A percentile compares a stretch with the other conserved stretches of the same genome.
Conservation (phyloP, 225 moss, liverwort and hornwort genomes). For the Straminergon stramineum region DNA sequence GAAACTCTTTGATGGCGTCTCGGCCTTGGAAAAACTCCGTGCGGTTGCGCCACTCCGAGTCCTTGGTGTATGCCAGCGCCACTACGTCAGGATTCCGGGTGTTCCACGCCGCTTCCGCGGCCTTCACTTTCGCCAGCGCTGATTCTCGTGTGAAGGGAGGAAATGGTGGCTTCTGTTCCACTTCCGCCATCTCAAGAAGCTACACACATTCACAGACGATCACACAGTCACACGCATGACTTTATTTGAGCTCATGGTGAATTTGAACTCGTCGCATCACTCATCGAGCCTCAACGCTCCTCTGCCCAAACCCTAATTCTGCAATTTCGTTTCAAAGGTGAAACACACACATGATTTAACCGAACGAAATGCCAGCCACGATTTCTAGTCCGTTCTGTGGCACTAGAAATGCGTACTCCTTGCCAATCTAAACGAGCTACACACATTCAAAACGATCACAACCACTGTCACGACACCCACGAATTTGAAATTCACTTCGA, state of each 20-base stretch:
- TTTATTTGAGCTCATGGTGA: background rate
- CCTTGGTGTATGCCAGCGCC: constrained; percentile 66
- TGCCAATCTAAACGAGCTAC: background rate
- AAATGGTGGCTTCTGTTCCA: constrained; percentile 26
- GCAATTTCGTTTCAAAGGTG: background rate
- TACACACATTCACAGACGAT: background rate
- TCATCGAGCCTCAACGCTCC: background rate
- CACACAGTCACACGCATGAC: background rate
- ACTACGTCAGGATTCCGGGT: constrained; percentile 63
- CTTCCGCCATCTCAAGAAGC: background rate
- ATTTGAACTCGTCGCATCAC: background rate
- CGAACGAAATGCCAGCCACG: background rate
- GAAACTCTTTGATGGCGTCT: constrained; percentile 73
- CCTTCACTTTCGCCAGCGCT: constrained; percentile 73
- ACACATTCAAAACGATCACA: background rate
- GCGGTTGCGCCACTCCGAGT: constrained; percentile 91
- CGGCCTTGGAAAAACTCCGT: constrained; percentile 76
- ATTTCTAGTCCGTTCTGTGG: background rate
- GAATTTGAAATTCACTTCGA: background rate
- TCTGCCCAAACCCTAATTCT: background rate
- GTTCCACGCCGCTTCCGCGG: constrained; percentile 88
- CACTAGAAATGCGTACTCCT: background rate
- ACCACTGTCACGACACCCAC: background rate
- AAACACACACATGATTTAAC: background rate
- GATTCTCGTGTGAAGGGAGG: constrained; percentile 78